Base-by-base conservation (phyloP, 352 stramenopile genomes). In the Albugo laibachii region DNA sequence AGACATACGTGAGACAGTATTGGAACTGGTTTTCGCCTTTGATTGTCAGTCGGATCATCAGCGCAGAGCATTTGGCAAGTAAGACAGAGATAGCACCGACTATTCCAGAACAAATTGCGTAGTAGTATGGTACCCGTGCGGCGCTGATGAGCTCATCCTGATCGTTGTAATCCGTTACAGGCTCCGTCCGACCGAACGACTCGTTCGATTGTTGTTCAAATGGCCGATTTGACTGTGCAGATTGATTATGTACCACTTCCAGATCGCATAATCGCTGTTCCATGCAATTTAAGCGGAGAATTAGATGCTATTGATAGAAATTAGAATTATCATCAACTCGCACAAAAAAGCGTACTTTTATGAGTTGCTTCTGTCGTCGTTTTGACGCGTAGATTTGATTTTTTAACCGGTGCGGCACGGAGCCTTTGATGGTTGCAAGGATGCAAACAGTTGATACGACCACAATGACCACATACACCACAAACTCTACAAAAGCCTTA, bases 371-470 rank as follows among this genome's bases (percentile, higher is more conserved):
- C 49, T 88, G 75, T 11, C 75, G 73, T 47, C 64, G 64, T 36
- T 83, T 80, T 35, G 77, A 91, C 62, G 64, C 83, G 52, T 83
- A 70, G 21, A 88, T 69, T 43, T 88, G 78, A 49, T 83, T 87
- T 53, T 88, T 91, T 14, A 91, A 59, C 5, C 71, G 70, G 52
- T 91, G 75, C 14, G 78, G 75, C 12, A 86, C 62, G 20, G 78
- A 88, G 21, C 78, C 78, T 58, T 91, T 87, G 63, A 91, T 91
- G n/a, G 74, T 87, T 31, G 78, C 78, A 13, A 91, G 62, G 70
- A 91, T 91, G 37, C 65, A 83, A 43, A 91, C 73, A 11, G 67
- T 62, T 42, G 66, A 69, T 2, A 87, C 66, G 20, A 70, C 70
- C 16, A 91, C 68, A 34, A 68, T 66, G 15, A 78, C 69, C 21